Conservation (phyloP, 169 alveolate genomes). For the Plasmodium gaboni region DNA sequence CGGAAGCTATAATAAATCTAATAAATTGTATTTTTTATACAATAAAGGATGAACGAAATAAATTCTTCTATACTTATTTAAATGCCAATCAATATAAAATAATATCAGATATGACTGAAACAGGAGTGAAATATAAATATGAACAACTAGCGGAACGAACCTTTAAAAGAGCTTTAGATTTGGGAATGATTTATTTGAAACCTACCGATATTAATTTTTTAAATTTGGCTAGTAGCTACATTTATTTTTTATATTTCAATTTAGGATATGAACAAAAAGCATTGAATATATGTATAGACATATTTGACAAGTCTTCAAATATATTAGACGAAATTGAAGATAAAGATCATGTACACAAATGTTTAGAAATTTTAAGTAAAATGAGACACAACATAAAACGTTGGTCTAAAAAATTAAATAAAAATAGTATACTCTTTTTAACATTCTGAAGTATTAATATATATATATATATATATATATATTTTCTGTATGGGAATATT, state of each 20-base stretch:
- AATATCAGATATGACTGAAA: constrained; percentile 62
- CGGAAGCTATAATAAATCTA: constrained; percentile 52
- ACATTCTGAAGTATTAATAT: neutral
- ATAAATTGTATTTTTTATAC: constrained; percentile 41
- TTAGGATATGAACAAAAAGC: constrained; percentile 63
- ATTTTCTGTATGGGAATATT: too few species aligned
- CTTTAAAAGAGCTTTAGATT: constrained; percentile 34
- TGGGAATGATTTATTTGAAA: constrained; percentile 15
- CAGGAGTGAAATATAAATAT: constrained; percentile 73
- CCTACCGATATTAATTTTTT: constrained; percentile 50
- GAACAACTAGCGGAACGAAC: constrained; percentile 69
- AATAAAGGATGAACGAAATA: constrained; percentile 29
- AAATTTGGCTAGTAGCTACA: constrained; percentile 45
- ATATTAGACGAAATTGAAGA: constrained; percentile 24
- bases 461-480: too few species aligned
- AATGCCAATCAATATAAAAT: constrained; percentile 60
- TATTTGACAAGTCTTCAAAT: constrained; percentile 38
- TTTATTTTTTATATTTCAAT: constrained; percentile 40
- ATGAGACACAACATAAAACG: constrained; percentile 50
- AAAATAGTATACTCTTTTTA: constrained; percentile 45
- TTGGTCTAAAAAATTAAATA: constrained; percentile 54
- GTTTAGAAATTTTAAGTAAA: constrained; percentile 43
- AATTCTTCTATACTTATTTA: constrained; percentile 27
- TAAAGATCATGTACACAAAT: constrained; percentile 26
- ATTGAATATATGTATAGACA: constrained; percentile 11